Base-by-base conservation (phyloP, 1,139 yeast genomes). In the Debaryomycetaceae sp. region DNA sequence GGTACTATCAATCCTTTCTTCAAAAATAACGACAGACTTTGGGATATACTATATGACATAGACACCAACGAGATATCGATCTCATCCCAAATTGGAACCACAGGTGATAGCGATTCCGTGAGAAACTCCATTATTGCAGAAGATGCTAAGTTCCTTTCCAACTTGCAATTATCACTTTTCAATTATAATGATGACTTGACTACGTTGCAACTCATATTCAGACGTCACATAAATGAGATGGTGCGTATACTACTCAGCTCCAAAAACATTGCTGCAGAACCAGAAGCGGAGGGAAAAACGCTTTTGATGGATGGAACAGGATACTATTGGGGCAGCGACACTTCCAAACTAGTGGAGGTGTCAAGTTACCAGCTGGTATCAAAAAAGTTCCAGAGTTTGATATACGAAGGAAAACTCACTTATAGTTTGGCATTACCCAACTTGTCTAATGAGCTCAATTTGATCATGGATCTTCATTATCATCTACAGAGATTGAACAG, bases 1-100 rank as follows among this genome's bases (percentile, higher is more conserved):
- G 87, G 87, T 8, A 82, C 83, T 36, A 79, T 81, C 47, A 81
- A 81, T 56, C 84, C 85, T 9, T 79, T 83, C 40, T 81, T 81
- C 62, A 79, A 78, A 46, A 61, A 67, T 38, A 81, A 79, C 50
- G 79, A 80, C 32, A 67, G 65, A 41, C 51, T 71, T 33, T 81
- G 84, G 83, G 87, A 81, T 51, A 58, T 81, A 16, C 56, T 81
- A 38, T 75, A 79, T 45, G 84, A 81, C 52, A 59, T 80, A 44
- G 85, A 81, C 48, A 49, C 59, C 38, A 75, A 61, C 55, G 79
- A 73, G 60, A 65, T 65, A 49, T 65, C 48, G 17, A 43, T 73
- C 24, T 61, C 72, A 33, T 16, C 41, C 18, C 37, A 34, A 17
- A 38, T 36, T 9, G 43, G 34, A n/a, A 39, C 33, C 5, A 49